phyloP scores from a whole-genome alignment of 2,329 filamentous ascomycete species.

The Orbilia oligospora region DNA sequence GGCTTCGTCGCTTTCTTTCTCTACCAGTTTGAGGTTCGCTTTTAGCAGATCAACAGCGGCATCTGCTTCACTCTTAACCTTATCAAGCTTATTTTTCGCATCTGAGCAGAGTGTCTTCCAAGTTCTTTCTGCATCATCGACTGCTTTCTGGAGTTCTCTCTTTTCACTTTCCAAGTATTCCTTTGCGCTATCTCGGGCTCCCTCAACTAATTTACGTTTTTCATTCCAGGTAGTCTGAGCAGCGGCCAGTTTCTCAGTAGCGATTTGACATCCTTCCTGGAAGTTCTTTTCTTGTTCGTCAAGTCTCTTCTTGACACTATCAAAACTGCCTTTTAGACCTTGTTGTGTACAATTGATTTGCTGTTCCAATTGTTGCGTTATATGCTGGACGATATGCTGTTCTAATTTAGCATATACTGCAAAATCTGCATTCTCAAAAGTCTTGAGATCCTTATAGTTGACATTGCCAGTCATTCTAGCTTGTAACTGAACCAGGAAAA shows the following conservation, averaged over 20 bases:
- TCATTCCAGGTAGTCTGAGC: too few species aligned
- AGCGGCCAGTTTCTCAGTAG: too few species aligned
- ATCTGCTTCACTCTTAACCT: too few species aligned
- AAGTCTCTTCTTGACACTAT: not conserved
- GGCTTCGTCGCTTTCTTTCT: not conserved
- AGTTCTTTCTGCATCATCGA: too few species aligned
- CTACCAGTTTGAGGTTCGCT: too few species aligned
- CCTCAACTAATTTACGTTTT: too few species aligned
- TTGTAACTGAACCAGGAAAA: not conserved
- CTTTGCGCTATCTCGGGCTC: too few species aligned
- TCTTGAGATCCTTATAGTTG: not conserved
- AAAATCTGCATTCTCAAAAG: not conserved
- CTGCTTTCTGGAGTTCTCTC: too few species aligned
- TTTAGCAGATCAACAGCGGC: not conserved
- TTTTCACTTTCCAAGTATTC: too few species aligned
- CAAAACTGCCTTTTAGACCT: not conserved
- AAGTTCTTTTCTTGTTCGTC: not conserved
- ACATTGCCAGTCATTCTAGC: not conserved
- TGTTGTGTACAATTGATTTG: not conserved
- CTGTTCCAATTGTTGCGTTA: not conserved
- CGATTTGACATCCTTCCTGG: too few species aligned
- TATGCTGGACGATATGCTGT: not conserved
- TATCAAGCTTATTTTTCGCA: too few species aligned
- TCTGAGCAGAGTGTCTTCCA: too few species aligned
- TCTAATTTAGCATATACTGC: not conserved